Percentiles rank a stretch among this genome's conserved stretches.
These are phyloP conservation scores for Epichloe uncinata DNA, from an alignment of 2,329 filamentous ascomycete genomes.

Conservation along the genomic window DNA sequence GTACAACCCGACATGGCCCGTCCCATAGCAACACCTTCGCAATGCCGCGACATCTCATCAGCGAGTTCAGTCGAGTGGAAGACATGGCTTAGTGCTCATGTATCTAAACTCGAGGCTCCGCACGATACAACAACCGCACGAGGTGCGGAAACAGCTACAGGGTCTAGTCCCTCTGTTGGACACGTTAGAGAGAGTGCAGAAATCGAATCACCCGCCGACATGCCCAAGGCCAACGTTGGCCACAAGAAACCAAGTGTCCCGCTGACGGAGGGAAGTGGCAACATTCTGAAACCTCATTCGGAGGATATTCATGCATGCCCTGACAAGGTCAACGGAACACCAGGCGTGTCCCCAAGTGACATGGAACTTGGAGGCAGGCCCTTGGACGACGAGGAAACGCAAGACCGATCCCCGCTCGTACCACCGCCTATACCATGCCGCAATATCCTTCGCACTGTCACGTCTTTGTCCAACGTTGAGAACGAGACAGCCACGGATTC, in stretches of 20 bases:
- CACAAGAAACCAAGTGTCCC: not conserved
- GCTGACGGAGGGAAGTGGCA: not conserved
- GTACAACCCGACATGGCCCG: not conserved
- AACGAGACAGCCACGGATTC: not conserved
- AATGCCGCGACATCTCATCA: slow-evolving; percentile 25
- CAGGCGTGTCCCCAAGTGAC: not conserved
- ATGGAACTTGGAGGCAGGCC: not conserved
- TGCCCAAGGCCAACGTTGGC: not conserved
- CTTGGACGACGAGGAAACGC: not conserved
- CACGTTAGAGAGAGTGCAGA: slow-evolving; percentile 39
- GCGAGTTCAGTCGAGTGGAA: slow-evolving; percentile 42
- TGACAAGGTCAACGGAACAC: not conserved
- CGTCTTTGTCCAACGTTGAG: not conserved
- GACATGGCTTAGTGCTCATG: slow-evolving; percentile 37
- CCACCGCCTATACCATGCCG: slow-evolving; percentile 2
- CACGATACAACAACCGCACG: slow-evolving; percentile 3
- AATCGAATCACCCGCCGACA: slow-evolving; percentile 23
- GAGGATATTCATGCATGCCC: not conserved
- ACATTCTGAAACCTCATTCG: not conserved
- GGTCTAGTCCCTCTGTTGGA: slow-evolving; percentile 12
- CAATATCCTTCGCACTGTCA: not conserved
- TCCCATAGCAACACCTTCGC: slow-evolving; percentile 1
- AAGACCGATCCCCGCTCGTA: not conserved
- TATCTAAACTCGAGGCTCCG: slow-evolving; percentile 30
- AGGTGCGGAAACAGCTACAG: not conserved